These are phyloP conservation scores for Scolecobasidium constrictum DNA, from an alignment of 2,329 filamentous ascomycete genomes.

Conservation along the genomic window DNA sequence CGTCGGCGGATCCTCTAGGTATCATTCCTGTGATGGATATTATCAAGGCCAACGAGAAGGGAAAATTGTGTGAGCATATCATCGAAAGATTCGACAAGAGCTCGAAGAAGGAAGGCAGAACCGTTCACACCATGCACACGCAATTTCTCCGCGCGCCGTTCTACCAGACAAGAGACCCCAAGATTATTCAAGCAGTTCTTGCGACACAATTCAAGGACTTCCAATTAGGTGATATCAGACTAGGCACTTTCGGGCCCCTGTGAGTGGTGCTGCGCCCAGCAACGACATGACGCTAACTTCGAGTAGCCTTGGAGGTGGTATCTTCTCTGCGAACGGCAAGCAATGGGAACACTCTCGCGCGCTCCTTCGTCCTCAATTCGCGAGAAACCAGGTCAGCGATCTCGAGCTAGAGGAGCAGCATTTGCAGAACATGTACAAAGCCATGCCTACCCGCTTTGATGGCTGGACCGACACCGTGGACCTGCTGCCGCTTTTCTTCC, in stretches of 20 bases:
- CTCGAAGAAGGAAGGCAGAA: conserved; percentile 3
- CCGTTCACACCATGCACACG: background rate
- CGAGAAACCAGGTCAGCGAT: conserved; percentile 25
- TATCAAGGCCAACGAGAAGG: background rate
- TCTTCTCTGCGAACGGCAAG: conserved; percentile 23
- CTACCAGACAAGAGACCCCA: conserved; percentile 33
- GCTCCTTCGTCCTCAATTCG: conserved; percentile 27
- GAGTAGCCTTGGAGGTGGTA: background rate
- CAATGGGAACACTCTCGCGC: conserved; percentile 25
- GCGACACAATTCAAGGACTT: conserved; percentile 13
- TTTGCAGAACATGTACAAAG: conserved; percentile 21
- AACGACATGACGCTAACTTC: background rate
- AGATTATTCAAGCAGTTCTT: conserved; percentile 11
- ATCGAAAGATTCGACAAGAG: background rate
- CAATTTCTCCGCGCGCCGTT: conserved; percentile 30
- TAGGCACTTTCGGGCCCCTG: conserved; percentile 6
- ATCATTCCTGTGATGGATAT: background rate
- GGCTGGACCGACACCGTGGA: conserved; percentile 23
- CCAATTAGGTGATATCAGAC: conserved; percentile 3
- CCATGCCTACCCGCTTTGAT: conserved; percentile 14
- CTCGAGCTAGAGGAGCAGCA: conserved; percentile 24
- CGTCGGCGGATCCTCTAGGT: conserved; percentile 4
- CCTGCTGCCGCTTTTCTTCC: conserved; percentile 52
- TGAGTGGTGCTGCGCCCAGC: background rate
- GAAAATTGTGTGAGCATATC: background rate